Base-by-base conservation (phyloP, 352 stramenopile species). In the Phytophthora capsici region DNA sequence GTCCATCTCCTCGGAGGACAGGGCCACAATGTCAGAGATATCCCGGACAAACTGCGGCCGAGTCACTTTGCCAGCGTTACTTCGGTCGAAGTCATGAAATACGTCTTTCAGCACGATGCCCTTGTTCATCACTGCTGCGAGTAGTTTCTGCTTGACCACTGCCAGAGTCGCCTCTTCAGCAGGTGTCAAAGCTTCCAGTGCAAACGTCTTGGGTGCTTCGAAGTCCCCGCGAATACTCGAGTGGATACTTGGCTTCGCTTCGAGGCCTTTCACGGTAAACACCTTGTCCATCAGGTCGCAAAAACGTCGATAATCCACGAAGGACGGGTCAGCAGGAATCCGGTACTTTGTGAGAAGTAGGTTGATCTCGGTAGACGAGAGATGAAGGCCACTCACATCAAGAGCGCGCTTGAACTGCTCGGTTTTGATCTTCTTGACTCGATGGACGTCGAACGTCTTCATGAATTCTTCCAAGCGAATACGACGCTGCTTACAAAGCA, bases 401-500 rank as follows among this genome's bases (percentile, higher is more conserved):
- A 95, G 66, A 6, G 87, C 85, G 13, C 87, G 85, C 53, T 85
- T 88, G 66, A 94, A 95, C 67, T 94, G 87, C 47, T 94, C 85
- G 0, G 78, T 63, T 47, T 82, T 83, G 57, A 95, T 93, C 44
- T 90, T 92, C 75, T 95, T 94, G 9, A 91, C 82, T 62, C 84
- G 78, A 56, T 95, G 87, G 16, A 88, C 59, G 68, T 95, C 87
- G 45, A 95, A 95, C 12, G 87, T 95, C 51, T 91, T 93, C 87
- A 95, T 95, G 41, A 95, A 95, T 62, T 94, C 85, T 69, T 95
- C 87, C 4, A 95, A 55, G 1, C 85, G 87, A 58, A 93, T 89
- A 25, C 87, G 84, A 14, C 82, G 82, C 59, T 95, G 84, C 71
- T 91, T 95, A 69, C 87, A 95, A 54, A 92, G 60, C 47, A 83